Evolutionary conservation across 768 basidiomycete genomes (phyloP), one percentile per base, ranked within the genome.

Genomic region (Podaxis sp.): DNA sequence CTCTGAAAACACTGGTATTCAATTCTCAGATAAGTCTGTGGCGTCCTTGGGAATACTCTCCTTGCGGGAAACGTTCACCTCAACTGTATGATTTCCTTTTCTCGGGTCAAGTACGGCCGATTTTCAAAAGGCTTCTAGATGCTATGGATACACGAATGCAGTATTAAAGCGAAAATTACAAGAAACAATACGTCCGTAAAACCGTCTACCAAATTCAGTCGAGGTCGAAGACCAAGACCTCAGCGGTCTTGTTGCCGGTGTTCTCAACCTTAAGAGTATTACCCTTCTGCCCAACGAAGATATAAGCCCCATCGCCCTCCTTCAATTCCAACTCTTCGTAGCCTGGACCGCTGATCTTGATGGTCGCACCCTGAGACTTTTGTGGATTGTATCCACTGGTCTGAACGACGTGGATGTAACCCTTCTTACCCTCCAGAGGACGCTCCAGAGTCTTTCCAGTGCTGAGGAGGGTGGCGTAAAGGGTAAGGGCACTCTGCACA

Each of bases 271-370:
- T 67, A 57, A 71, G 61, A 7, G 78, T 51, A 57, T 71, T 75
- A 21, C 82, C 78, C 0, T 74, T 78, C 0, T 75, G 72, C 1
- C 76, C 82, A 1, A 82, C 78, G 50, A 73, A 66, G 48, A 96
- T 71, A 72, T 94, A 98, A 11, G 87, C 86, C 0, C 93, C 94
- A 68, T 98, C 95, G 0, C 95, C 95, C 66, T 98, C 95, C 35
- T 82, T 82, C 56, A 96, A 72, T 40, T 81, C 84, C 3, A 85
- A 61, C 60, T 82, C 73, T 10, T 75, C 76, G 1, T 69, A 75
- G 0, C 70, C 70, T 16, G 72, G 76, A 1, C 71, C 75, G 2
- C 57, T 66, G 11, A 95, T 69, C 62, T 74, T 82, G 51, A 96
- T 71, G 18, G 72, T 74, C 0, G 84, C 86, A 0, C 91, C 93